Percentiles rank a stretch among this genome's conserved stretches.
These are phyloP conservation scores for Pseudocercospora fijiensis DNA, from an alignment of 2,329 filamentous ascomycete species.

Conservation along the genomic window DNA sequence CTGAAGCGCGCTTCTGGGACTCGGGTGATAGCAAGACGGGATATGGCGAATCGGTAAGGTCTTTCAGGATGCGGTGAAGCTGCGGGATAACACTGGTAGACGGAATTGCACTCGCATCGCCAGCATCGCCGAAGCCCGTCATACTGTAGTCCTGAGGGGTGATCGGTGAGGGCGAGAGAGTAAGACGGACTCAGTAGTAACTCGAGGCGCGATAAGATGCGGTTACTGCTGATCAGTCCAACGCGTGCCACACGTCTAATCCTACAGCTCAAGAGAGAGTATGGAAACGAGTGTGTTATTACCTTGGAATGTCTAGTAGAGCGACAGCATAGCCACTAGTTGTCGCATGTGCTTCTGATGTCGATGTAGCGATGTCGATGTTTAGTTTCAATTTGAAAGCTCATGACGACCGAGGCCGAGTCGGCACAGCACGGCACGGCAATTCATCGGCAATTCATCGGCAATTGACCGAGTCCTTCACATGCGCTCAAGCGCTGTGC, in stretches of 20 bases:
- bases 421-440: background rate
- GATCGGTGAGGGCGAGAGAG: background rate
- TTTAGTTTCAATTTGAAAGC: background rate
- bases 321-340: background rate
- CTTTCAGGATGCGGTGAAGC: conserved; percentile 45
- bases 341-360: background rate
- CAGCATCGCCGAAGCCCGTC: conserved; percentile 8
- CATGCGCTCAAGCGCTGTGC: background rate
- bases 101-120: background rate
- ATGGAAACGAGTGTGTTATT: background rate
- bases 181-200: background rate
- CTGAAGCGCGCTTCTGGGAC: conserved; percentile 59
- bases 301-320: conserved; percentile 1
- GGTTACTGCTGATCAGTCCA: background rate
- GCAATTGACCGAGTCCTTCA: background rate
- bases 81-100: conserved; percentile 38
- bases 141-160: background rate
- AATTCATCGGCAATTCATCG: background rate
- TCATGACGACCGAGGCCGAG: background rate
- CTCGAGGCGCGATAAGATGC: background rate
- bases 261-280: background rate
- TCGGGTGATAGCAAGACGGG: conserved; percentile 52
- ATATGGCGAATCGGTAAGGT: conserved; percentile 49
- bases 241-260: background rate
- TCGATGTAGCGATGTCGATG: background rate